Conservation (phyloP, 2,329 filamentous ascomycete genomes). For the Fusarium zealandicum region DNA sequence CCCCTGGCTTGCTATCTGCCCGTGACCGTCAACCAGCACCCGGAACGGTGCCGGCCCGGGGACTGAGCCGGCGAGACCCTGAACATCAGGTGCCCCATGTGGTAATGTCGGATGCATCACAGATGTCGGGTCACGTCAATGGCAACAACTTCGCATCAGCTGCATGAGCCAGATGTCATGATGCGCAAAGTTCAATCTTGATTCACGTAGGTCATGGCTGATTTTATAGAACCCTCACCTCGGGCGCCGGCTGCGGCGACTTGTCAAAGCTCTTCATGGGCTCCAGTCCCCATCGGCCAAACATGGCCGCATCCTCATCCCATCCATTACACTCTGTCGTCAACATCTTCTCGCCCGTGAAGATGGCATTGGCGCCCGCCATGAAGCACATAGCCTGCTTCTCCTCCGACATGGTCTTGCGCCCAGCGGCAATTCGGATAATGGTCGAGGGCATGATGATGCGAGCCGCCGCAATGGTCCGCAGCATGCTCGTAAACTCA, state of each 20-base stretch:
- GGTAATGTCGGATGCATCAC: not conserved
- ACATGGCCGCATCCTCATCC: constrained; percentile 87
- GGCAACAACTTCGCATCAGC: not conserved
- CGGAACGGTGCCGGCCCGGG: constrained; percentile 21
- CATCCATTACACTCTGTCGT: constrained; percentile 91
- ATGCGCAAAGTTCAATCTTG: not conserved
- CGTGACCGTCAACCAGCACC: constrained; percentile 11
- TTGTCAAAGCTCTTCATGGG: constrained; percentile 71
- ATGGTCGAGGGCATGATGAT: constrained; percentile 86
- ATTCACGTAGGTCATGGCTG: not conserved
- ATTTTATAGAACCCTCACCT: constrained; percentile 37
- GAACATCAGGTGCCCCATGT: constrained; percentile 2
- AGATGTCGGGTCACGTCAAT: not conserved
- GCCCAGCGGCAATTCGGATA: constrained; percentile 83
- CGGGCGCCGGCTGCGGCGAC: constrained; percentile 38
- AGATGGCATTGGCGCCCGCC: constrained; percentile 92
- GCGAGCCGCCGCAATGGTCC: constrained; percentile 84
- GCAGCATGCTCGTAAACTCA: constrained; percentile 78
- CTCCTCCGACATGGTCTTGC: constrained; percentile 85
- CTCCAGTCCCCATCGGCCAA: constrained; percentile 79
- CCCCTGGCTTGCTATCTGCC: constrained; percentile 4
- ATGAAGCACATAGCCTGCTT: constrained; percentile 90
- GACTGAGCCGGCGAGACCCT: constrained; percentile 2
- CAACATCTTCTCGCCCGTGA: constrained; percentile 95
- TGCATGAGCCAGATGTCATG: not conserved